These are phyloP conservation scores for Clavariopsis aquatica DNA, from an alignment of 495 filamentous ascomycete genomes.

Conservation along the genomic window DNA sequence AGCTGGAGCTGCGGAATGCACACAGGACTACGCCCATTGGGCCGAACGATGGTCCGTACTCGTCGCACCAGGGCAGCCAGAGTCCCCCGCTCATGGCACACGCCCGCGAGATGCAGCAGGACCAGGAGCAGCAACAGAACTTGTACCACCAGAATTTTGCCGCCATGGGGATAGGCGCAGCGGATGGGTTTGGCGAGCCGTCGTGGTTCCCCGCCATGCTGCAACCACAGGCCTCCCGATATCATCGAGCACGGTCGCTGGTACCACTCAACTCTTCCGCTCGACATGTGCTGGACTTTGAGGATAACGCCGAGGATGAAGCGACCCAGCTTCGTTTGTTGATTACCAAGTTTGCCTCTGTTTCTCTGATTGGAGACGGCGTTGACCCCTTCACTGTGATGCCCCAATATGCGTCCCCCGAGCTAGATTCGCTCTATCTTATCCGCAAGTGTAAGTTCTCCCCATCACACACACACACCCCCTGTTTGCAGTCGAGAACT, in stretches of 20 bases:
- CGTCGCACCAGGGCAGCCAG: not conserved
- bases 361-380: slow-evolving; percentile 8
- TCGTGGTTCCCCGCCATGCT: not conserved
- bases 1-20: not conserved
- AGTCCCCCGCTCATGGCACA: not conserved
- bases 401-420: slow-evolving; percentile 19
- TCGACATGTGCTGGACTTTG: slow-evolving; percentile 16
- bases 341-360: not conserved
- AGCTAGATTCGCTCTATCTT: slow-evolving; percentile 22
- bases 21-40: slow-evolving; percentile 6
- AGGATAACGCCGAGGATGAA: slow-evolving; percentile 17
- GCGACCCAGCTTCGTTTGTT: slow-evolving; percentile 9
- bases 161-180: not conserved
- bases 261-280: not conserved
- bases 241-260: not conserved
- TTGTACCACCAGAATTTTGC: not conserved
- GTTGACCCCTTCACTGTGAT: slow-evolving; percentile 26
- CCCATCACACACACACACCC: not conserved
- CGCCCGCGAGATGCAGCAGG: not conserved
- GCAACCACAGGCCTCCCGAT: slow-evolving; percentile 1
- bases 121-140: not conserved
- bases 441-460: slow-evolving; percentile 27
- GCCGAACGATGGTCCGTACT: not conserved
- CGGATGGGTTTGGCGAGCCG: not conserved
- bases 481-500: not conserved